These are phyloP conservation scores for Dictyostelium capitatum DNA, from an alignment of 78 protist species.

Conservation along the genomic window DNA sequence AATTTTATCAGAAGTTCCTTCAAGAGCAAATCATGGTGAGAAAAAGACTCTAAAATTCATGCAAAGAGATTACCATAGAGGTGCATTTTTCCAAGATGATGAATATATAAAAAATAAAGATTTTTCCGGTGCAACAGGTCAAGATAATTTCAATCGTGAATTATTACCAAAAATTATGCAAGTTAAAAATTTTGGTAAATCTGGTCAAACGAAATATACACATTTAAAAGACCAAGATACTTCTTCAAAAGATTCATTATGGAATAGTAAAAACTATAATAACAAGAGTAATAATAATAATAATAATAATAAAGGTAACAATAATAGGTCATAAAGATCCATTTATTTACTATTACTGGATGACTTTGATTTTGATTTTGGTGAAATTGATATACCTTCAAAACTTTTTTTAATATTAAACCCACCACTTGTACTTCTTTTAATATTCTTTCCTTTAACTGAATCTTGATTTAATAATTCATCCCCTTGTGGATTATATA, in stretches of 20 bases:
- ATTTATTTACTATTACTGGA: too few relatives aligned
- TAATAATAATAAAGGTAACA: background rate
- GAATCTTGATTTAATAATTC: background rate
- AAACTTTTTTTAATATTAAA: conserved; percentile 2
- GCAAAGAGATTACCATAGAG: conserved; percentile 83
- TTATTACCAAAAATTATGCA: conserved; percentile 76
- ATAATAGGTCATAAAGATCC: background rate
- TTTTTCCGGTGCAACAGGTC: conserved; percentile 68
- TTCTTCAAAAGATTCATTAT: conserved; percentile 11
- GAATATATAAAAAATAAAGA: conserved; percentile 77
- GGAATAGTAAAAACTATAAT: conserved; percentile 22
- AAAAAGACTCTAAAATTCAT: conserved; percentile 61
- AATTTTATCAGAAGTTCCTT: conserved; percentile 38
- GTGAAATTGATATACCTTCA: background rate
- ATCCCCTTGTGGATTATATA: background rate
- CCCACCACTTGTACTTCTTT: background rate
- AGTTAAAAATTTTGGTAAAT: conserved; percentile 82
- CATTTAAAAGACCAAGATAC: conserved; percentile 85
- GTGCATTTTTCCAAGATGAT: conserved; percentile 86
- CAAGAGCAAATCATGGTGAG: background rate
- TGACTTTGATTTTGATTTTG: background rate
- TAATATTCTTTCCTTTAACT: background rate
- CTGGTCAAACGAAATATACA: conserved; percentile 82
- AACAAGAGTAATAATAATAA: background rate
- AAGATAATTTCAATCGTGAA: conserved; percentile 63